phyloP scores from a whole-genome alignment of 768 basidiomycete genomes.

The Leccinellum albellum region DNA sequence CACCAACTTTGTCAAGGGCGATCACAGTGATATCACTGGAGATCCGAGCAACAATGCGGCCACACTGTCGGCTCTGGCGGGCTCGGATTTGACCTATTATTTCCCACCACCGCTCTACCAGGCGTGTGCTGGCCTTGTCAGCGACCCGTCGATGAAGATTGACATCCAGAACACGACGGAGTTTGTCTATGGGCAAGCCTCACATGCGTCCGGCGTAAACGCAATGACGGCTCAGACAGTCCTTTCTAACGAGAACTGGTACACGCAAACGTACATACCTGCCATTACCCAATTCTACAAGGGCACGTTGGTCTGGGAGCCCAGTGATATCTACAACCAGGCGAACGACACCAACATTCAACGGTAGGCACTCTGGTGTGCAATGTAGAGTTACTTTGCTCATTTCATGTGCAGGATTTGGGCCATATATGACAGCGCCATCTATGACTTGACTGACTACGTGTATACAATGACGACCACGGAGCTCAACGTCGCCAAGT shows the following conservation, averaged over 20 bases:
- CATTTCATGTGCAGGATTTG: conserved; percentile 38
- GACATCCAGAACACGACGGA: conserved; percentile 45
- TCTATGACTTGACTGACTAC: conserved; percentile 70
- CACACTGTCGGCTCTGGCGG: conserved; percentile 52
- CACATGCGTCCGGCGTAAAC: conserved; percentile 54
- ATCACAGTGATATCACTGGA: conserved; percentile 60
- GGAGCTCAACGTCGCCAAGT: conserved; percentile 39
- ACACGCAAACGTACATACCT: conserved; percentile 51
- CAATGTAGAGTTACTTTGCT: conserved; percentile 4
- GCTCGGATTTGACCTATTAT: conserved; percentile 59
- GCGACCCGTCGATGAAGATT: conserved; percentile 38
- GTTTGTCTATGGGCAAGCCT: conserved; percentile 39
- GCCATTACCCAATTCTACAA: conserved; percentile 55
- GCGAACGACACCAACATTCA: conserved; percentile 36
- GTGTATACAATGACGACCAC: conserved; percentile 52
- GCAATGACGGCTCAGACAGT: conserved; percentile 36
- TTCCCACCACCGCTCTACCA: conserved; percentile 57
- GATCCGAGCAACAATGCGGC: conserved; percentile 46
- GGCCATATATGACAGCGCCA: conserved; percentile 52
- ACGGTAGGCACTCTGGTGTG: conserved; percentile 18
- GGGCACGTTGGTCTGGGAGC: conserved; percentile 53
- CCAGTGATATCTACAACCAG: conserved; percentile 34
- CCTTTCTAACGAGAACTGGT: conserved; percentile 48
- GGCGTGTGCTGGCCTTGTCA: conserved; percentile 60
- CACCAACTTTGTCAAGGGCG: conserved; percentile 52